phyloP scores from a whole-genome alignment of 495 filamentous ascomycete species.

The Hypoxylon lienhwacheense region DNA sequence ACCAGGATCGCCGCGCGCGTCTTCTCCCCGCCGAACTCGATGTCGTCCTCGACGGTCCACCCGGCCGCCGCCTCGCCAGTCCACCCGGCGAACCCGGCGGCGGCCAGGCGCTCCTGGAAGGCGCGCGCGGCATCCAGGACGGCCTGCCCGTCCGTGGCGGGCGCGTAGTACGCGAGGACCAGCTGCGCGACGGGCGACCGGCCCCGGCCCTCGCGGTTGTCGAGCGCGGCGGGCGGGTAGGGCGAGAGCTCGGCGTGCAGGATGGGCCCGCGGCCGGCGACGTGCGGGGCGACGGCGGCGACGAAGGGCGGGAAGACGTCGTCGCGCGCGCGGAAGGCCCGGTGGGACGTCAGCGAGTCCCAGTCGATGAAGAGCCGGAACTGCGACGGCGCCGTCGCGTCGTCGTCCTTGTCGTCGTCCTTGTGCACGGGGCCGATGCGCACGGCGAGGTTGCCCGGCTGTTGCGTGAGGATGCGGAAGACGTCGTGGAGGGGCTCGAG shows the following conservation, averaged over 20 bases:
- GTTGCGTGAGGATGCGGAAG: slow-evolving; percentile 1
- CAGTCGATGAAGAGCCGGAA: slow-evolving; percentile 23
- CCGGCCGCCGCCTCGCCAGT: slow-evolving; percentile 16
- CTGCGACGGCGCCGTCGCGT: no score
- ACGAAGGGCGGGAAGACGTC: background rate
- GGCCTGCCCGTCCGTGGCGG: background rate
- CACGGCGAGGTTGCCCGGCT: slow-evolving; percentile 8
- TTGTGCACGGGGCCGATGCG: slow-evolving; percentile 7
- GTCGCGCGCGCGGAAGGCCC: slow-evolving; percentile 2
- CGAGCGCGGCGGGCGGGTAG: slow-evolving; percentile 16
- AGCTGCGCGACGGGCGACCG: slow-evolving; percentile 14
- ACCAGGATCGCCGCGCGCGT: slow-evolving; percentile 15
- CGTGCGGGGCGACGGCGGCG: background rate
- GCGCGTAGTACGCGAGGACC: slow-evolving; percentile 17
- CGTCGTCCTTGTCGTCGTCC: no score
- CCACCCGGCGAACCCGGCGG: slow-evolving; percentile 4
- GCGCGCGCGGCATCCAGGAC: slow-evolving; percentile 1
- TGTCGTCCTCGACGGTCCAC: slow-evolving; percentile 21
- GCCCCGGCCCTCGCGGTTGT: slow-evolving; percentile 10
- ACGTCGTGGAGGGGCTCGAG: background rate
- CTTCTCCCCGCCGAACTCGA: slow-evolving; percentile 19
- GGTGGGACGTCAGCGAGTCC: slow-evolving; percentile 15
- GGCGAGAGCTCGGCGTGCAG: slow-evolving; percentile 16
- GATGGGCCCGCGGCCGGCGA: background rate
- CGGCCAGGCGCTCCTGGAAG: background rate